These are phyloP conservation scores for Zelonia costaricensis DNA, from an alignment of 208 protist genomes.

Conservation along the genomic window DNA sequence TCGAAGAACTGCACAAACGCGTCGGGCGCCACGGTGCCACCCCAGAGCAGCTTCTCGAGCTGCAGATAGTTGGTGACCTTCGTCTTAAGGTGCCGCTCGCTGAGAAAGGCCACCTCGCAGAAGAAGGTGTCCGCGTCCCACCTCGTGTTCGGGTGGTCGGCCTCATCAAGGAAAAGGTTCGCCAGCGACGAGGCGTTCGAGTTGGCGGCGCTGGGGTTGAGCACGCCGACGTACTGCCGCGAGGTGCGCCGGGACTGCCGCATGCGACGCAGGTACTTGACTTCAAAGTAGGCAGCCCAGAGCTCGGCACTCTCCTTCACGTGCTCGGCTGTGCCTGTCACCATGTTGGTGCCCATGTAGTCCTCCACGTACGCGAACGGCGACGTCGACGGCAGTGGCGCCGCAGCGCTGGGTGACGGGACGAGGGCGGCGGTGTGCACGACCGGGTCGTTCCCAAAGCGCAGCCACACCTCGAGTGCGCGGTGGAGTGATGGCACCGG, in stretches of 20 bases:
- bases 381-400: constrained; percentile 21
- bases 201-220: constrained; percentile 13
- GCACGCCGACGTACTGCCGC: constrained; percentile 43
- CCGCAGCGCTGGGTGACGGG: background rate
- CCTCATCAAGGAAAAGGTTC: constrained; percentile 68
- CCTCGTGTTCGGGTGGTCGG: constrained; percentile 77
- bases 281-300: constrained; percentile 66
- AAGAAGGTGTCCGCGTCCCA: constrained; percentile 83
- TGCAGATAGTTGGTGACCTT: constrained; percentile 77
- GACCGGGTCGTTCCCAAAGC: constrained; percentile 91
- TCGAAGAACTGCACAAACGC: constrained; percentile 73
- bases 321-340: constrained; percentile 42
- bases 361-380: constrained; percentile 86
- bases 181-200: constrained; percentile 6
- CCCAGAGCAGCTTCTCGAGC: constrained; percentile 64
- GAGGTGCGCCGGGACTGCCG: constrained; percentile 62
- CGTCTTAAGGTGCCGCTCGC: constrained; percentile 69
- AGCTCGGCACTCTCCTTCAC: constrained; percentile 65
- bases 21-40: constrained; percentile 31
- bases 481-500: constrained; percentile 42
- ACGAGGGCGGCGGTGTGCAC: constrained; percentile 52
- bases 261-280: constrained; percentile 43
- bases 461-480: constrained; percentile 68
- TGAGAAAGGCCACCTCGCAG: constrained; percentile 66
- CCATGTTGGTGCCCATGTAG: constrained; percentile 86